These are phyloP conservation scores for Lepidium sativum DNA, from an alignment of 345 rosid species.

Conservation along the genomic window DNA sequence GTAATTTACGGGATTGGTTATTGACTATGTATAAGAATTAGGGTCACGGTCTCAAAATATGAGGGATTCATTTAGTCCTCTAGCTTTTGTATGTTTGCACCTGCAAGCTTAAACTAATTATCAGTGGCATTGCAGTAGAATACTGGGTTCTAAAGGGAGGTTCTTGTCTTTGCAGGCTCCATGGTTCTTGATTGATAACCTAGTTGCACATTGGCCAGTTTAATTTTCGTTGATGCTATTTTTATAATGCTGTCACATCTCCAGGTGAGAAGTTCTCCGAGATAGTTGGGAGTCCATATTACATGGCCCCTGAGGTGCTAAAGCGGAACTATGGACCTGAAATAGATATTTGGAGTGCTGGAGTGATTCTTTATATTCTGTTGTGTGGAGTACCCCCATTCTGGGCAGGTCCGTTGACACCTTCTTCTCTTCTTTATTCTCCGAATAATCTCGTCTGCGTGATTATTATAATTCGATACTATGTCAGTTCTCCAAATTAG, in stretches of 20 bases:
- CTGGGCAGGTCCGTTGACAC: slow-evolving; percentile 78
- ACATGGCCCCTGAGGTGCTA: slow-evolving; percentile 99
- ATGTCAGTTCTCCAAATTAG: not conserved
- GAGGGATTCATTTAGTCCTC: not conserved
- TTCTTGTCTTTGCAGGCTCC: not conserved
- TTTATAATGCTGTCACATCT: not conserved
- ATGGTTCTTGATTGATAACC: slow-evolving; percentile 4
- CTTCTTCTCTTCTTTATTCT: not conserved
- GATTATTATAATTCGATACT: not conserved
- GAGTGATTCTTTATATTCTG: slow-evolving; percentile 91
- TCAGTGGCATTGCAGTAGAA: not conserved
- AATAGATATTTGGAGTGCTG: slow-evolving; percentile 99
- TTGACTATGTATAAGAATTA: not conserved
- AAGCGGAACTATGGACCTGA: slow-evolving; percentile 95
- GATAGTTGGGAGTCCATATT: slow-evolving; percentile 98
- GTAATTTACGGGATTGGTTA: not conserved
- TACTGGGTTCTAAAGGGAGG: not conserved
- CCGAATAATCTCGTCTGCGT: not conserved
- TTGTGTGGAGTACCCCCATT: slow-evolving; percentile 98
- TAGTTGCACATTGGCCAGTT: not conserved
- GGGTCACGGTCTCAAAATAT: not conserved
- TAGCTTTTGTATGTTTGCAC: slow-evolving; percentile 1
- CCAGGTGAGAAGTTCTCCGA: slow-evolving; percentile 93
- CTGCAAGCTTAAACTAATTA: not conserved
- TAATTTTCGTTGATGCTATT: not conserved